These are phyloP conservation scores for Epichloe sibirici DNA, from an alignment of 2,329 filamentous ascomycete species.

Conservation along the genomic window DNA sequence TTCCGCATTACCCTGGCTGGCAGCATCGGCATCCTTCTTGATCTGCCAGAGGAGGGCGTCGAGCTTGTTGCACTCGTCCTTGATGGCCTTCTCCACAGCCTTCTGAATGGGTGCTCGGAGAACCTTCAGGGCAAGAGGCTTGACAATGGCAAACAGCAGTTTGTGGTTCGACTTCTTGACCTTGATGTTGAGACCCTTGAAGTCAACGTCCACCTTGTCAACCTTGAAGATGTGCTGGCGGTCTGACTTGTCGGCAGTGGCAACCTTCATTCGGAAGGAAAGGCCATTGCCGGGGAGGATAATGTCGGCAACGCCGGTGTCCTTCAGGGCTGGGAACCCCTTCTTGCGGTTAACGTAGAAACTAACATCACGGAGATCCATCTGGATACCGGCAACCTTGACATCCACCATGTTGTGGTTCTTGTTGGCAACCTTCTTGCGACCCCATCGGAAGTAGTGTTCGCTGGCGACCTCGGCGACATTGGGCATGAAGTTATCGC, in stretches of 20 bases:
- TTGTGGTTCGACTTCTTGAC: constrained; percentile 94
- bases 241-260: constrained; percentile 65
- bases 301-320: constrained; percentile 81
- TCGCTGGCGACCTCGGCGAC: constrained; percentile 78
- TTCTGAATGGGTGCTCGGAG: constrained; percentile 78
- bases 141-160: constrained; percentile 73
- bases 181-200: constrained; percentile 77
- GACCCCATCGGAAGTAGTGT: constrained; percentile 91
- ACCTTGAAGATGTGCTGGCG: constrained; percentile 85
- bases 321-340: constrained; percentile 78
- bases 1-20: constrained; percentile 54
- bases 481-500: constrained; percentile 94
- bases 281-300: constrained; percentile 78
- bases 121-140: constrained; percentile 74
- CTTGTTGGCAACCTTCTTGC: constrained; percentile 73
- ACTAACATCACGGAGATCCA: constrained; percentile 80
- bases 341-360: constrained; percentile 94
- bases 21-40: constrained; percentile 70
- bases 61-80: constrained; percentile 63
- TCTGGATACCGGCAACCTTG: constrained; percentile 79
- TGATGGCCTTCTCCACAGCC: constrained; percentile 79
- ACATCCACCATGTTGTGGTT: constrained; percentile 74
- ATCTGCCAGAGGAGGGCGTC: constrained; percentile 65
- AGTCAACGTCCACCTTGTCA: constrained; percentile 72
- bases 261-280: constrained; percentile 82